These are phyloP conservation scores for Solanum infundibuliforme DNA, from an alignment of 257 asterid genomes.

Conservation along the genomic window DNA sequence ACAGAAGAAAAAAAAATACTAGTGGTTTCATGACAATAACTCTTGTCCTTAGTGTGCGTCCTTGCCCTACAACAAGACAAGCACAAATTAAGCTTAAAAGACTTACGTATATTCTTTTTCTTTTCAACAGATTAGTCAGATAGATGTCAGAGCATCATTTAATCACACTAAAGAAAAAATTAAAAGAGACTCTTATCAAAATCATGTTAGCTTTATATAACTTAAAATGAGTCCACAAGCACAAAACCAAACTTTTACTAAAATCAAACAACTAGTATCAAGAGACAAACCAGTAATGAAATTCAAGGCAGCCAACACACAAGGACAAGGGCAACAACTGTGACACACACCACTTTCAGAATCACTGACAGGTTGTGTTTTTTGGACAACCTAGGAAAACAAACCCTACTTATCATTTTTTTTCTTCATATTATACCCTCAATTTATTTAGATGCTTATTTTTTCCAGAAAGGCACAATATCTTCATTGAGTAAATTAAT, in stretches of 20 bases:
- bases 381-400: not conserved
- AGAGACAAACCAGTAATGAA: not conserved
- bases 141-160: not conserved
- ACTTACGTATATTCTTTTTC: too few relatives aligned
- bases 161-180: not conserved
- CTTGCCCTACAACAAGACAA: not conserved
- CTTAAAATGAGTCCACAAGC: not conserved
- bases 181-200: too few relatives aligned
- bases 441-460: too few relatives aligned
- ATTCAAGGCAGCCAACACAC: not conserved
- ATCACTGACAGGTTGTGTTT: not conserved
- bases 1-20: slow-evolving; percentile 17
- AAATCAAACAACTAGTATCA: not conserved
- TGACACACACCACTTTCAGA: not conserved
- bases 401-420: not conserved
- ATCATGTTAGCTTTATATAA: not conserved
- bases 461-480: too few relatives aligned
- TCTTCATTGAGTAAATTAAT: too few relatives aligned
- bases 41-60: not conserved
- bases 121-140: too few relatives aligned
- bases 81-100: not conserved
- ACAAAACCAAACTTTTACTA: not conserved
- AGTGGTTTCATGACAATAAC: not conserved
- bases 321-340: not conserved
- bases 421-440: too few relatives aligned